These are phyloP conservation scores for Telopea speciosissima DNA, from an alignment of 177 flowering plant genomes.

Conservation along the genomic window DNA sequence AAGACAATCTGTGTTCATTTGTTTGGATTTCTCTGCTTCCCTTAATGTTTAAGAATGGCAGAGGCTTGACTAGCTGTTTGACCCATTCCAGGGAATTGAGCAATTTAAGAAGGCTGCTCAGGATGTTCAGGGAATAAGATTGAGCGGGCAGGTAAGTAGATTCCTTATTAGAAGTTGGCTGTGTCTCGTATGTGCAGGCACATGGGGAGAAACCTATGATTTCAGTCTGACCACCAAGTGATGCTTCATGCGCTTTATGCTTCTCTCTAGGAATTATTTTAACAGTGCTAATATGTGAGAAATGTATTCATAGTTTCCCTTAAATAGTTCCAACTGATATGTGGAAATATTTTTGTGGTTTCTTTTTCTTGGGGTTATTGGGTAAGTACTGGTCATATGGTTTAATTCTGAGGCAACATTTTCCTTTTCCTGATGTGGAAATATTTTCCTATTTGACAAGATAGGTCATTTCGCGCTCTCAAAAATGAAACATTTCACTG, in stretches of 20 bases:
- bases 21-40: background rate
- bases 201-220: background rate
- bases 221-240: background rate
- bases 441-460: no score
- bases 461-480: no score
- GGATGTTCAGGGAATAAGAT: slow-evolving; percentile 64
- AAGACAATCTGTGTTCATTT: background rate
- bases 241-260: background rate
- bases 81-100: slow-evolving; percentile 74
- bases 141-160: slow-evolving; percentile 75
- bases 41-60: background rate
- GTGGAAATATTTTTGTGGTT: no score
- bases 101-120: slow-evolving; percentile 88
- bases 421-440: no score
- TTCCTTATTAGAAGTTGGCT: background rate
- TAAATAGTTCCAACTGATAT: no score
- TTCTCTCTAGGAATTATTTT: background rate
- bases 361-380: no score
- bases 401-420: no score
- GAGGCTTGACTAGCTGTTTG: slow-evolving; percentile 5
- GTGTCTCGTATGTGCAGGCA: background rate
- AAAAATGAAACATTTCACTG: no score
- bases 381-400: no score
- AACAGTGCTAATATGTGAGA: background rate
- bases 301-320: background rate